These are phyloP conservation scores for Ustilago nuda DNA, from an alignment of 1,284 basidiomycete genomes.

Conservation along the genomic window DNA sequence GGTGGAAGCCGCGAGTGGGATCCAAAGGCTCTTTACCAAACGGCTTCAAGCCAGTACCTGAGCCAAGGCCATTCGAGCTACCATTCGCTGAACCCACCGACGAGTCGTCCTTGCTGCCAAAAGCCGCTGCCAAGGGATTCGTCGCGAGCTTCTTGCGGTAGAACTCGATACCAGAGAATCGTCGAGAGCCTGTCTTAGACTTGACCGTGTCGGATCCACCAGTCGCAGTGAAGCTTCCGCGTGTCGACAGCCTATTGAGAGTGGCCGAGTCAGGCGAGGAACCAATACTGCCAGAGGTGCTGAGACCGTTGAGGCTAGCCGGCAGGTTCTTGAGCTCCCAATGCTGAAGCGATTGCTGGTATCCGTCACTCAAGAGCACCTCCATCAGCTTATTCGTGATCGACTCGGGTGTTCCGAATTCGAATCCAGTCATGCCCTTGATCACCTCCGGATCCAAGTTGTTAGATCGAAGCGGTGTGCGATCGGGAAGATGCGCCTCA, in stretches of 20 bases:
- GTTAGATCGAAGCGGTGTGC: constrained; percentile 86
- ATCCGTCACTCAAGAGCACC: constrained; percentile 83
- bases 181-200: constrained; percentile 67
- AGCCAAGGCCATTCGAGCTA: constrained; percentile 43
- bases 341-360: constrained; percentile 78
- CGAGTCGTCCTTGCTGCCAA: constrained; percentile 51
- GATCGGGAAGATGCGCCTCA: constrained; percentile 84
- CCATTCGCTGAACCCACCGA: constrained; percentile 26
- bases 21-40: constrained; percentile 74
- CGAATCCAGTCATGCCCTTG: constrained; percentile 93
- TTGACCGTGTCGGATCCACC: constrained; percentile 42
- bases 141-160: constrained; percentile 82
- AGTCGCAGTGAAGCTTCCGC: constrained; percentile 26
- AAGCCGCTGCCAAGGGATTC: constrained; percentile 51
- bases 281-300: constrained; percentile 68
- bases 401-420: constrained; percentile 89
- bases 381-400: constrained; percentile 81
- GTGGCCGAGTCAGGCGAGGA: constrained; percentile 22
- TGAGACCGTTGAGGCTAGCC: constrained; percentile 37
- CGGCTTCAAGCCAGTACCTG: constrained; percentile 44
- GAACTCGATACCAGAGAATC: constrained; percentile 94
- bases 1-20: constrained; percentile 92
- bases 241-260: constrained; percentile 39
- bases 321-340: constrained; percentile 76
- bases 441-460: constrained; percentile 89